These are phyloP conservation scores for Cardamine chenopodiifolia DNA, from an alignment of 345 rosid species.

Conservation along the genomic window DNA sequence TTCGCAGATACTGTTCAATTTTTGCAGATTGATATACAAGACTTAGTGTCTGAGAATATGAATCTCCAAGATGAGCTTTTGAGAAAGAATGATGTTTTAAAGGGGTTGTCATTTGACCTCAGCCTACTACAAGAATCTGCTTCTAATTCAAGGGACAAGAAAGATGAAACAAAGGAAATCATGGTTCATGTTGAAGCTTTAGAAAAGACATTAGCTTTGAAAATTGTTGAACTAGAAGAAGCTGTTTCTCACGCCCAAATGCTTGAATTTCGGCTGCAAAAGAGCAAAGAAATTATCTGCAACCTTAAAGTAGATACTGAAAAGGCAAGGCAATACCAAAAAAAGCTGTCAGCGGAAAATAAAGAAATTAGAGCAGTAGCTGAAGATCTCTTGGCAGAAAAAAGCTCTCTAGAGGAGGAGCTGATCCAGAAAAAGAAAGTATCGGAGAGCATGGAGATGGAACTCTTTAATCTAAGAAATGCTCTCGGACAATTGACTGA, in stretches of 20 bases:
- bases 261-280: constrained; percentile 68
- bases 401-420: constrained; percentile 57
- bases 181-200: constrained; percentile 61
- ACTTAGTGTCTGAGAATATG: constrained; percentile 56
- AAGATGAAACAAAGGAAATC: constrained; percentile 77
- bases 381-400: constrained; percentile 54
- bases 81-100: constrained; percentile 81
- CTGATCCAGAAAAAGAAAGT: constrained; percentile 53
- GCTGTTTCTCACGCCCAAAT: constrained; percentile 51
- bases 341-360: constrained; percentile 52
- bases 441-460: constrained; percentile 71
- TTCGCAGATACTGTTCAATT: constrained; percentile 54
- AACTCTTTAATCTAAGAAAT: constrained; percentile 58
- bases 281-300: constrained; percentile 55
- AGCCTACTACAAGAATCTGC: constrained; percentile 92
- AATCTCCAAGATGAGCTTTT: constrained; percentile 64
- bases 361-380: constrained; percentile 54
- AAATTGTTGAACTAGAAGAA: constrained; percentile 62
- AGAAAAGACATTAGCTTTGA: constrained; percentile 67
- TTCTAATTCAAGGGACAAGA: constrained; percentile 71
- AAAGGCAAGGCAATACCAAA: constrained; percentile 46
- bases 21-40: constrained; percentile 56
- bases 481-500: constrained; percentile 63
- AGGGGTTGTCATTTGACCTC: constrained; percentile 82
- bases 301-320: constrained; percentile 53